These are phyloP conservation scores for Phalaenopsis hybrid DNA, from an alignment of 116 monocot species.

Conservation along the genomic window DNA sequence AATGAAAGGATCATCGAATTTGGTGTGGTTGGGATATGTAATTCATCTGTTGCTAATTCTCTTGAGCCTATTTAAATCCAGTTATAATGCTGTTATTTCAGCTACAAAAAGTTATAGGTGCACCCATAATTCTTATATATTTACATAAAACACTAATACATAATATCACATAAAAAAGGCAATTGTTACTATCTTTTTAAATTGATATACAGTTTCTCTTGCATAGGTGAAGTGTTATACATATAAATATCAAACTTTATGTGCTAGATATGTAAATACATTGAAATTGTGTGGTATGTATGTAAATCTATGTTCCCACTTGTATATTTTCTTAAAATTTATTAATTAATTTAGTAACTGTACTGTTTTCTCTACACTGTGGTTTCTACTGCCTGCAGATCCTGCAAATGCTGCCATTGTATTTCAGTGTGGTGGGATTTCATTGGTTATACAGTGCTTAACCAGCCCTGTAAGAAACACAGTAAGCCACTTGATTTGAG, in stretches of 20 bases:
- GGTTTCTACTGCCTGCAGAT: slow-evolving; percentile 27
- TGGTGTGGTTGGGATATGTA: slow-evolving; percentile 81
- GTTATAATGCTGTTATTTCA: neutral
- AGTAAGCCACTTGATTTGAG: slow-evolving; percentile 32
- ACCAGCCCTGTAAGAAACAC: slow-evolving; percentile 80
- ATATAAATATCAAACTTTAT: no score
- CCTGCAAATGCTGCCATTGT: slow-evolving; percentile 71
- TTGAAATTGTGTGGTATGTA: no score
- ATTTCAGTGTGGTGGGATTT: slow-evolving; percentile 66
- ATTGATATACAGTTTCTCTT: no score
- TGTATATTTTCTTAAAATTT: neutral
- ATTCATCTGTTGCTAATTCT: slow-evolving; percentile 56
- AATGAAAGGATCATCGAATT: slow-evolving; percentile 93
- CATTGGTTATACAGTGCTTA: slow-evolving; percentile 73
- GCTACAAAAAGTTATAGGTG: no score
- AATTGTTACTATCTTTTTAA: no score
- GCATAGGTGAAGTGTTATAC: no score
- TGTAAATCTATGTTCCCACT: neutral
- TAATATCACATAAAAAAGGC: no score
- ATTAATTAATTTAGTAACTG: neutral
- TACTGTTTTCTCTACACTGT: no score
- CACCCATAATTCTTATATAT: no score
- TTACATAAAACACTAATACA: no score
- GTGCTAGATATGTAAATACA: no score
- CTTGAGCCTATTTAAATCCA: neutral